Conservation (phyloP, 306 rosid species). For the Prunus campanulata region DNA sequence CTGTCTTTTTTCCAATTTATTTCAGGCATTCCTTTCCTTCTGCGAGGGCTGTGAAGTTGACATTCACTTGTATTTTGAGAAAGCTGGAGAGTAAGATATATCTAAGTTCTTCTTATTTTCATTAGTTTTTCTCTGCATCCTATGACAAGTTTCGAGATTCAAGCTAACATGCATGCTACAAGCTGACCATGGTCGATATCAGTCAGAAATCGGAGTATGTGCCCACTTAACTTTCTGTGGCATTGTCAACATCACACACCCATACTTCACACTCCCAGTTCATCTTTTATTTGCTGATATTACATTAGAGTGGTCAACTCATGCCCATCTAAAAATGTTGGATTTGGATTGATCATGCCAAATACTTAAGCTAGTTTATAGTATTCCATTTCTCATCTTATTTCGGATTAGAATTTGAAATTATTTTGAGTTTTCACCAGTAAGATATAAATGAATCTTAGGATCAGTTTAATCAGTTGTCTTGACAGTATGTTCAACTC, state of each 20-base stretch:
- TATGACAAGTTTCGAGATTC: not conserved
- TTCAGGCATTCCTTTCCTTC: conserved; percentile 93
- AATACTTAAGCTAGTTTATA: not conserved
- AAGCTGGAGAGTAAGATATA: conserved; percentile 86
- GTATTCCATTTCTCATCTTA: not conserved
- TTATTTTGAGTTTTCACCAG: not conserved
- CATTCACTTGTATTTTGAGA: conserved; percentile 77
- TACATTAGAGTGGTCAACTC: not conserved
- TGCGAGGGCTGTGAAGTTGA: conserved; percentile 96
- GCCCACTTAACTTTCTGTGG: too few relatives aligned
- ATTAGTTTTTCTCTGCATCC: conserved; percentile 1
- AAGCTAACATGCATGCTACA: not conserved
- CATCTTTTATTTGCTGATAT: too few relatives aligned
- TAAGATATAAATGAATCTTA: not conserved
- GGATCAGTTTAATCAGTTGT: not conserved
- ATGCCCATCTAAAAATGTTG: not conserved
- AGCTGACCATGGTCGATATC: too few relatives aligned
- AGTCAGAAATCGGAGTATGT: too few relatives aligned
- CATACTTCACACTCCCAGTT: not conserved
- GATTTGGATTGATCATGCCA: not conserved
- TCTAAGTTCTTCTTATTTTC: not conserved
- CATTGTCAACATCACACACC: not conserved
- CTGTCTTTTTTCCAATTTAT: conserved; percentile 17
- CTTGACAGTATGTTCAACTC: not conserved
- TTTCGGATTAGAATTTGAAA: not conserved